Base-by-base conservation (phyloP, 2,329 filamentous ascomycete genomes). In the Aspergillus sp. region DNA sequence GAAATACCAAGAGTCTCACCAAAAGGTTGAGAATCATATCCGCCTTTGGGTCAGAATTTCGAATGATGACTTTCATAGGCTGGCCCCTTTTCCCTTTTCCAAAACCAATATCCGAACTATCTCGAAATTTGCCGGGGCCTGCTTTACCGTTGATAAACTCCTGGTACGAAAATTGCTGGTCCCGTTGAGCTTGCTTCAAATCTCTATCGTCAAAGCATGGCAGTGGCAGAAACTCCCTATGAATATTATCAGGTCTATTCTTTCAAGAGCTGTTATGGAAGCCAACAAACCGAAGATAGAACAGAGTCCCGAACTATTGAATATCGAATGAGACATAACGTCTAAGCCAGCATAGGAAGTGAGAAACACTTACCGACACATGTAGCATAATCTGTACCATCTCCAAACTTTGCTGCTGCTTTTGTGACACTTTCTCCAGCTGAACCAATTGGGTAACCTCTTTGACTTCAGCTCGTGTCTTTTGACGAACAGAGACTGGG, bases 361-460 rank as follows among this genome's bases (percentile, higher is more conserved):
- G 13, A 28, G 26, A 30, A 33, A 37, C 31, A 64, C 69, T 61
- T 48, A 74, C 68, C 12, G 69, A 68, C 34, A 70, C 64, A 50
- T 74, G 72, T 7, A 76, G 53, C 52, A 74, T 64, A 4, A 71
- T 73, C 54, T 74, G 71, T 10, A 73, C 64, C 33, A 75, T 54
- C 43, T 72, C 70, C 33, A 69, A 58, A 46, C 72, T 76, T 48
- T 75, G 72, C 41, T 66, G 61, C 44, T 70, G 68, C 37, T 58
- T 65, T 9, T 64, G 46, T 3, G 46, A 47, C 27, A 54, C 44
- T 9, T 37, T 42, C 42, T 51, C 44, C 31, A 48, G 37, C 7
- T 44, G 27, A n/a, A 27, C 30, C 34, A 47, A 44, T 33, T 43
- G 40, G 10, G 50, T 29, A 8, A 32, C 26, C 8, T 38, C 33